Evolutionary conservation across 2,329 filamentous ascomycete genomes (phyloP).

Genomic region (Alternaria metachromatica): DNA sequence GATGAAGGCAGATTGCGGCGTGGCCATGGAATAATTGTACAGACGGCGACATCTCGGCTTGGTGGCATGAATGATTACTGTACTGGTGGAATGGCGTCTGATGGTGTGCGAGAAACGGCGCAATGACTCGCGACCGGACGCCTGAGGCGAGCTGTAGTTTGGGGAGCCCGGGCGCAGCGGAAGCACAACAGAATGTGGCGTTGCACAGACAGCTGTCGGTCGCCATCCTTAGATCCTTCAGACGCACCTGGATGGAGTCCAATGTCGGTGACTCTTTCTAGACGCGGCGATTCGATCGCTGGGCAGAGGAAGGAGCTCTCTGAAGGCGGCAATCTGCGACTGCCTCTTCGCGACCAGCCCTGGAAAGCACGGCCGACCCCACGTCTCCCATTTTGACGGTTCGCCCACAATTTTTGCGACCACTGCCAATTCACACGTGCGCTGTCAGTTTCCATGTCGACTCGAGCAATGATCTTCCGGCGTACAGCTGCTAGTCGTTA

Average conservation of each 20-base stretch:
- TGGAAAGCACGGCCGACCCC: slow-evolving; percentile 4
- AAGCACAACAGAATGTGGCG: background rate
- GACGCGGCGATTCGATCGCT: background rate
- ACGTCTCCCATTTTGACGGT: slow-evolving; percentile 9
- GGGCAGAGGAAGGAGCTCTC: background rate
- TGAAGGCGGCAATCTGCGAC: background rate
- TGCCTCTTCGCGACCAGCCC: slow-evolving; percentile 9
- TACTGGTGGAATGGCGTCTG: background rate
- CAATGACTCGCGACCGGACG: slow-evolving; percentile 12
- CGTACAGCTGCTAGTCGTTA: background rate
- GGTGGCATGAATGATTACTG: background rate
- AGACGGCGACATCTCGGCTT: slow-evolving; percentile 8
- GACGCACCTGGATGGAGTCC: too few relatives aligned
- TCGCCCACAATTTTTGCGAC: slow-evolving; percentile 14
- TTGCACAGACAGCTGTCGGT: slow-evolving; percentile 1
- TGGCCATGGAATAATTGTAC: background rate
- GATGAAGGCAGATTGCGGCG: slow-evolving; percentile 24
- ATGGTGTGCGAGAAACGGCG: background rate
- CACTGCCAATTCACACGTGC: slow-evolving; percentile 17
- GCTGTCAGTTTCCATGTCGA: background rate
- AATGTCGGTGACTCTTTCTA: background rate
- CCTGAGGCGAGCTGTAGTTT: slow-evolving; percentile 1
- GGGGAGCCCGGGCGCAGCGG: slow-evolving; percentile 6
- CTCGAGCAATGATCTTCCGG: slow-evolving; percentile 11
- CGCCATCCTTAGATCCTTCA: background rate